Conservation (phyloP, 129 eudicot species). For the Centella asiatica region DNA sequence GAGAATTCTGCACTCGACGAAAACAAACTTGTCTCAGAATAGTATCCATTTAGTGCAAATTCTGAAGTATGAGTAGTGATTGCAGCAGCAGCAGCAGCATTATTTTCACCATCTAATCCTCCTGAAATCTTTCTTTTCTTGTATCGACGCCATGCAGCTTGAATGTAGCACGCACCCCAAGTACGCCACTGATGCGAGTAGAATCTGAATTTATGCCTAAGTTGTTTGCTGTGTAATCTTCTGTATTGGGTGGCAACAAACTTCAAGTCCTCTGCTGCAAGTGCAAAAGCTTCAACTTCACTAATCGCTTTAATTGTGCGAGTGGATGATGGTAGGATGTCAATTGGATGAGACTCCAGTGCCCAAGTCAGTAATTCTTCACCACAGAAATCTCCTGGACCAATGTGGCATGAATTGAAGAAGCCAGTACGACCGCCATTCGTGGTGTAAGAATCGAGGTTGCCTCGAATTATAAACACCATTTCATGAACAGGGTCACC, state of each 20-base stretch:
- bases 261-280: constrained; percentile 77
- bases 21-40: no score
- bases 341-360: constrained; percentile 67
- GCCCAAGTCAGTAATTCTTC: constrained; percentile 97
- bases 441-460: constrained; percentile 88
- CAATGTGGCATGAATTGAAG: constrained; percentile 79
- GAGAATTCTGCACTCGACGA: no score
- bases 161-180: constrained; percentile 90
- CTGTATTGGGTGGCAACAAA: constrained; percentile 80
- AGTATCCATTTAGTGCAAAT: no score
- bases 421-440: constrained; percentile 92
- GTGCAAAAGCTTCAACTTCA: constrained; percentile 87
- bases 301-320: constrained; percentile 63
- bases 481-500: constrained; percentile 93
- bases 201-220: constrained; percentile 75
- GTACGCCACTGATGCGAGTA: constrained; percentile 93
- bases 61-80: no score
- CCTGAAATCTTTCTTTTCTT: constrained; percentile 62
- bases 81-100: no score
- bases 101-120: no score
- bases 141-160: constrained; percentile 79
- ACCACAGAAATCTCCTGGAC: constrained; percentile 92
- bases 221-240: constrained; percentile 80
- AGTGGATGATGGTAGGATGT: constrained; percentile 74
- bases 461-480: constrained; percentile 85